Conservation (phyloP, 1,139 yeast species). For the Pichia sp. region DNA sequence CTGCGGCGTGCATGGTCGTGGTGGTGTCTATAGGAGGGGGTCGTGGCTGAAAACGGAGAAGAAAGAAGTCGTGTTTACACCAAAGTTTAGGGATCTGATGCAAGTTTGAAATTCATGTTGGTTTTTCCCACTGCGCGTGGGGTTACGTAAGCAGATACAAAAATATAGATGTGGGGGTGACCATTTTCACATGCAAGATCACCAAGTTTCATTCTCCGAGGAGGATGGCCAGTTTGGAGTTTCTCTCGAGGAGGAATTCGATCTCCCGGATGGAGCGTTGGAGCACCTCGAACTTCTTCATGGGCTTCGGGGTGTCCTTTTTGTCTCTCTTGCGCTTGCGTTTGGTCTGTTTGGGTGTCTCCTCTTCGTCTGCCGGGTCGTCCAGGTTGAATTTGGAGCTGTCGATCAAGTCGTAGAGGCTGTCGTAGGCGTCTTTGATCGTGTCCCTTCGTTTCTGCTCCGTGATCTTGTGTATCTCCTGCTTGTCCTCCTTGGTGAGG, state of each 20-base stretch:
- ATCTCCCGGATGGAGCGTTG: constrained; percentile 15
- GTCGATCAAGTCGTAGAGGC: constrained; percentile 36
- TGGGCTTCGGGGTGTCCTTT: not conserved
- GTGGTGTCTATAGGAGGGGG: not conserved
- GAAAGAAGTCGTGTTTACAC: too few relatives aligned
- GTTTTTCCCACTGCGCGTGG: too few relatives aligned
- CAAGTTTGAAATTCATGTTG: too few relatives aligned
- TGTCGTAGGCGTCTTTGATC: constrained; percentile 64
- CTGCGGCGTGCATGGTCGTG: not conserved
- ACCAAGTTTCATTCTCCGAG: constrained; percentile 8
- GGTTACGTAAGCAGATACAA: too few relatives aligned
- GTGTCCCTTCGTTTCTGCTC: constrained; percentile 75
- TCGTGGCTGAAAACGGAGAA: too few relatives aligned
- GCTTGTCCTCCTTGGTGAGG: constrained; percentile 54
- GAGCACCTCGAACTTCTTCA: constrained; percentile 16
- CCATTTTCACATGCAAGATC: not conserved
- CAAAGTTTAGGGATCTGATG: too few relatives aligned
- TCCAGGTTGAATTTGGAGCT: constrained; percentile 21
- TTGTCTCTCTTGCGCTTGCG: constrained; percentile 7
- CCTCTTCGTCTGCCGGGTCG: not conserved
- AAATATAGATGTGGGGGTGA: too few relatives aligned
- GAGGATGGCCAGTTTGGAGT: constrained; percentile 4
- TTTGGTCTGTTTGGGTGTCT: constrained; percentile 4
- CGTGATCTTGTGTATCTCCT: constrained; percentile 68
- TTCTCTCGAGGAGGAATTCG: constrained; percentile 7